Percentiles rank a stretch among this genome's conserved stretches.
Conservation (phyloP, 2,329 filamentous ascomycete species). For the Fusarium austroafricanum region DNA sequence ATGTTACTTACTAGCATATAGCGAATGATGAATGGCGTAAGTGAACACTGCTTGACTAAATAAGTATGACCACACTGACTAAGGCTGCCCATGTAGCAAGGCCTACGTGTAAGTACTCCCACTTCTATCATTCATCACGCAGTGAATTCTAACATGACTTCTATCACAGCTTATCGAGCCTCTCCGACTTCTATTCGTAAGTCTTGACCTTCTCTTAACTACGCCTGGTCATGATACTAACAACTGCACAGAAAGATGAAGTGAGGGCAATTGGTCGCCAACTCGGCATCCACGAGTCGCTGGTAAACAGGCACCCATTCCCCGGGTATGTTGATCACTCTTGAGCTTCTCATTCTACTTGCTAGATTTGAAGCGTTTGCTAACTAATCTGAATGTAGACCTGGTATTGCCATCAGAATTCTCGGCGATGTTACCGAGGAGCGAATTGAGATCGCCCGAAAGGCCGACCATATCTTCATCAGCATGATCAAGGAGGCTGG, state of each 20-base stretch:
- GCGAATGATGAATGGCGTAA: constrained; percentile 26
- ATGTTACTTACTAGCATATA: constrained; percentile 4
- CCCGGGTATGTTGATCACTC: constrained; percentile 5
- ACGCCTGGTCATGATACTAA: constrained; percentile 12
- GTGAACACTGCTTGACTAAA: background rate
- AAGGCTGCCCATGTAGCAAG: constrained; percentile 15
- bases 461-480: constrained; percentile 84
- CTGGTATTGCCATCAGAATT: constrained; percentile 15
- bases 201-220: background rate
- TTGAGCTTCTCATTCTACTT: background rate
- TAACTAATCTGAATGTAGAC: background rate
- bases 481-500: constrained; percentile 78
- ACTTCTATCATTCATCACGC: background rate
- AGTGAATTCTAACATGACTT: background rate
- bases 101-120: constrained; percentile 11
- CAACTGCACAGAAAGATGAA: constrained; percentile 11
- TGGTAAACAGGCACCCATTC: constrained; percentile 41
- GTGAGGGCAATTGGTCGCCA: constrained; percentile 11
- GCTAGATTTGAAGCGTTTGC: background rate
- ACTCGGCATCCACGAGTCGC: constrained; percentile 10
- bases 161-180: constrained; percentile 23
- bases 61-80: constrained; percentile 3
- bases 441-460: constrained; percentile 80
- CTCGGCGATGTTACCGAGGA: constrained; percentile 86
- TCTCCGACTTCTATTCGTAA: constrained; percentile 34